Conservation (phyloP, 306 rosid genomes). For the Purshia tridentata region DNA sequence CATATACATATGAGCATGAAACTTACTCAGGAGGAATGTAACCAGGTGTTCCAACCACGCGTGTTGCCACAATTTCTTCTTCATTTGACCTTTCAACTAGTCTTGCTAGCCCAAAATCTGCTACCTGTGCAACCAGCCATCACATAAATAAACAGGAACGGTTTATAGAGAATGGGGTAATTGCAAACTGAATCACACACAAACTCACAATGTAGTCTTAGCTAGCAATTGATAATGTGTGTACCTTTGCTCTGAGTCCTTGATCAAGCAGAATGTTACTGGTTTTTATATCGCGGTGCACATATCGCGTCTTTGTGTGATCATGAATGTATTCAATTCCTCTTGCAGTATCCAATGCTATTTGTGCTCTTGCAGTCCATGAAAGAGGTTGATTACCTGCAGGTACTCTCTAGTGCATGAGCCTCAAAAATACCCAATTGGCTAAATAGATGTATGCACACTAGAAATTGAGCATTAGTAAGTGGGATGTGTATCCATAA, state of each 20-base stretch:
- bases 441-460: neutral
- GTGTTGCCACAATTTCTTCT: constrained; percentile 52
- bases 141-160: neutral
- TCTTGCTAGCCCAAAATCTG: constrained; percentile 68
- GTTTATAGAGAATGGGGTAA: neutral
- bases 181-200: neutral
- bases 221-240: neutral
- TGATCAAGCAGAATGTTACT: constrained; percentile 62
- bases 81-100: constrained; percentile 49
- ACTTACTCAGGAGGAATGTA: constrained; percentile 72
- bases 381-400: constrained; percentile 61
- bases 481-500: neutral
- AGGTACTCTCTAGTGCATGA: neutral
- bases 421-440: neutral
- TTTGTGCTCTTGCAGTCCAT: constrained; percentile 62
- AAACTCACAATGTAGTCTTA: neutral
- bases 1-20: constrained; percentile 11
- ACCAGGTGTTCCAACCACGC: constrained; percentile 73
- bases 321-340: constrained; percentile 71
- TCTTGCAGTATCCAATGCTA: constrained; percentile 61
- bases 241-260: constrained; percentile 60
- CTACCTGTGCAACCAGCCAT: constrained; percentile 37
- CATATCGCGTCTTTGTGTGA: constrained; percentile 54
- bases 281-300: constrained; percentile 68
- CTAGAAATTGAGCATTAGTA: neutral